These are phyloP conservation scores for Thelonectria blattea DNA, from an alignment of 2,329 filamentous ascomycete genomes.

Conservation along the genomic window DNA sequence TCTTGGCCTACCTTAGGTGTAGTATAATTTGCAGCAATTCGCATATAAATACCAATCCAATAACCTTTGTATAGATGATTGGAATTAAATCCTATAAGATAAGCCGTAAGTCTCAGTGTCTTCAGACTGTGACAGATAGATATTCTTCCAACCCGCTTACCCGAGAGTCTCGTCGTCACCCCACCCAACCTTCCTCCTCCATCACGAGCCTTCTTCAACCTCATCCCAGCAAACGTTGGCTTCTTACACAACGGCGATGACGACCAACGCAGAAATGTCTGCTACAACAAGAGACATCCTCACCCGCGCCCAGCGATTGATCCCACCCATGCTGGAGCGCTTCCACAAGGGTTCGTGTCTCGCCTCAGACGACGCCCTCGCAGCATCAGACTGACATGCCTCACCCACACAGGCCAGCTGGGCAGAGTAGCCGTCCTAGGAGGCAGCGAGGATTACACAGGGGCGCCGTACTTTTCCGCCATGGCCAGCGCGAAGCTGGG, in stretches of 20 bases:
- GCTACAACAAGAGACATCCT: slow-evolving; percentile 76
- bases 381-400: slow-evolving; percentile 23
- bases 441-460: slow-evolving; percentile 94
- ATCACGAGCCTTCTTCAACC: background rate
- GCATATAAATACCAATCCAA: no score
- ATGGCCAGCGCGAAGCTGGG: slow-evolving; percentile 93
- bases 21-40: no score
- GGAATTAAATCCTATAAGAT: no score
- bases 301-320: slow-evolving; percentile 81
- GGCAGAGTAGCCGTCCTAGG: slow-evolving; percentile 93
- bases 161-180: background rate
- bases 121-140: no score
- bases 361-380: slow-evolving; percentile 10
- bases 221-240: background rate
- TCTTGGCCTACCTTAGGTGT: no score
- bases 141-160: background rate
- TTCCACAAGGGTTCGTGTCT: slow-evolving; percentile 85
- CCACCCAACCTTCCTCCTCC: background rate
- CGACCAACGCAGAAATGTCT: slow-evolving; percentile 59
- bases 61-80: no score
- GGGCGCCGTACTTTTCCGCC: slow-evolving; percentile 96
- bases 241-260: slow-evolving; percentile 27
- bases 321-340: slow-evolving; percentile 92
- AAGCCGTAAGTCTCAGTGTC: no score
- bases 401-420: slow-evolving; percentile 77